Evolutionary conservation across 441 rosid species (phyloP).

Genomic region (Populus hybrid): DNA sequence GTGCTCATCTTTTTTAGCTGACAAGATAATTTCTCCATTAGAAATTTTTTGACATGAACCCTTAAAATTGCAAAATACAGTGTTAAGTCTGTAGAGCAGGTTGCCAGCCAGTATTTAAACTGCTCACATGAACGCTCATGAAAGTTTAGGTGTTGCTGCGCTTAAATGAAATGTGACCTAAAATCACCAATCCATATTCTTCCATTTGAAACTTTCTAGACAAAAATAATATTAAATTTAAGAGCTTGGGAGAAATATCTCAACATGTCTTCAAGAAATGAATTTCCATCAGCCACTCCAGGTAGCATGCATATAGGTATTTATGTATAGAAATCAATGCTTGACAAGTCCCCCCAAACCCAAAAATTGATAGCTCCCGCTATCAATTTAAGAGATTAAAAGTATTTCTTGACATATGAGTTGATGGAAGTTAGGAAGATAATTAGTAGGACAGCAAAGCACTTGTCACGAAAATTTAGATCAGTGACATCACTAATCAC

Average conservation of each 20-base stretch:
- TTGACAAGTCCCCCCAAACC: not conserved
- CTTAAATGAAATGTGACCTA: not conserved
- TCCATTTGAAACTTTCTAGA: not conserved
- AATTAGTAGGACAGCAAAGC: not conserved
- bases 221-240: no score
- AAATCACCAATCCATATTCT: not conserved
- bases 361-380: not conserved
- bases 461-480: not conserved
- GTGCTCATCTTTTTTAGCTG: not conserved
- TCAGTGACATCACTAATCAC: not conserved
- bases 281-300: not conserved
- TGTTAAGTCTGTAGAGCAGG: not conserved
- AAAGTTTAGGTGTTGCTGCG: not conserved
- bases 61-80: not conserved
- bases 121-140: not conserved
- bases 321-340: not conserved
- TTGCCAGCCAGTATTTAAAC: not conserved
- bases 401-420: not conserved
- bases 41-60: not conserved
- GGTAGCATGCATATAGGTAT: not conserved
- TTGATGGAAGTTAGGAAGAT: not conserved
- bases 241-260: not conserved
- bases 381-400: not conserved
- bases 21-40: not conserved
- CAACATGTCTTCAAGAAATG: not conserved